Base-by-base conservation (phyloP, 1,284 basidiomycete species). In the Pyrrhoderma lamaoense region DNA sequence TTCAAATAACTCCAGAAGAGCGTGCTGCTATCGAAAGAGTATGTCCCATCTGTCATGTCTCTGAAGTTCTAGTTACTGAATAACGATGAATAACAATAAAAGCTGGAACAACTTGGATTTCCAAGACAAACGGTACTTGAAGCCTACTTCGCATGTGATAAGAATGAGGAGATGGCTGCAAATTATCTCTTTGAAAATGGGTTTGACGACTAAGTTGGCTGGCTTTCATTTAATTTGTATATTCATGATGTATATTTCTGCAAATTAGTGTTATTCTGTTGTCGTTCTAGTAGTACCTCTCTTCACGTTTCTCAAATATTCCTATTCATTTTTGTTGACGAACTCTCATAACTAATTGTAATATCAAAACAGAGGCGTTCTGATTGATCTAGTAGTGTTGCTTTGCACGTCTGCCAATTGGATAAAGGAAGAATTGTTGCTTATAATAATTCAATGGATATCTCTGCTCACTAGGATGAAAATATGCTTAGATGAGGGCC, bases 101-200 rank as follows among this genome's bases (percentile, higher is more conserved):
- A 93, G 87, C 73, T 97, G 55, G 80, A 91, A 67, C 84, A 73
- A 1, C 80, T 97, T 49, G 93, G 93, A 1, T 97, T 97, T 67
- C 68, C 87, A 19, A 76, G 90, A 42, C 76, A 92, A 47, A 70
- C 73, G 0, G 93, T 77, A 3, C 70, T 92, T 40, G 81, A 95
- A 66, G 93, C 93, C 0, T 97, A 89, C 70, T 79, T 93, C 69
- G 84, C 85, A 3, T 96, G 93, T 67, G 93, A 93, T 67, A 93
- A 90, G 76, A 92, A 97, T 63, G 93, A 97, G 69, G 92, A 95
- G 65, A 70, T 94, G 39, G 92, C 93, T 1, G 93, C 93, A 18
- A 95, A 94, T 64, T 94, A 85, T 62, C 68, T 94, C 61, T 93
- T 94, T 60, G 92, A 94, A 58, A 67, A 71, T 55, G 72, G 71